Conservation (phyloP, 2,329 filamentous ascomycete genomes). For the Ascochyta viciae-villosae region DNA sequence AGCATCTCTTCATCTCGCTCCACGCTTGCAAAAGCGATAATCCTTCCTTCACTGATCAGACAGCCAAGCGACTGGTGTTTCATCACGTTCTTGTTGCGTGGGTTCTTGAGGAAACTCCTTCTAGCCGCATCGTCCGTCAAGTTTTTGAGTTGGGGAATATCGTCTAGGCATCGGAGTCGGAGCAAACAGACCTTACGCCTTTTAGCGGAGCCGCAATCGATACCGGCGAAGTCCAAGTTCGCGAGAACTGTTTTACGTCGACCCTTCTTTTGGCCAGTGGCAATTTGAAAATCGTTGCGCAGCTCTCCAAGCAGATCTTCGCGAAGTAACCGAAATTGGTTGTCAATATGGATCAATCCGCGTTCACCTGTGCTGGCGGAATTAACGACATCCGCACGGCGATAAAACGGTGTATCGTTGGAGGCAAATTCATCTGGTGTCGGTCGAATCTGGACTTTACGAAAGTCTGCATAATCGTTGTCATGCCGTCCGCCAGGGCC, state of each 20-base stretch:
- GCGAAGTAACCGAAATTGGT: conserved; percentile 73
- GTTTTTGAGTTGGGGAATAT: conserved; percentile 54
- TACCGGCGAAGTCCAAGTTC: conserved; percentile 47
- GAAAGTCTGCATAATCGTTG: conserved; percentile 71
- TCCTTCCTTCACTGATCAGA: conserved; percentile 58
- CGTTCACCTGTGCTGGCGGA: conserved; percentile 50
- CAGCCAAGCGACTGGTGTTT: conserved; percentile 69
- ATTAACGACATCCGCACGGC: conserved; percentile 59
- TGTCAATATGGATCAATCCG: conserved; percentile 65
- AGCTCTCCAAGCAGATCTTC: conserved; percentile 75
- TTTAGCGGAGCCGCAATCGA: conserved; percentile 49
- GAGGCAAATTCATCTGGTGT: conserved; percentile 70
- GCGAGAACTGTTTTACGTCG: conserved; percentile 51
- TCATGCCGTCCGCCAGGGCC: conserved; percentile 73
- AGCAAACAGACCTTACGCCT: conserved; percentile 47
- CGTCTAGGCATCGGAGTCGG: conserved; percentile 51
- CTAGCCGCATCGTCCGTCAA: conserved; percentile 42
- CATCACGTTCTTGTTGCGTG: conserved; percentile 58
- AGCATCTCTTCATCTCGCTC: conserved; percentile 61
- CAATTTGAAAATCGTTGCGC: conserved; percentile 64
- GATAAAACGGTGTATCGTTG: conserved; percentile 61
- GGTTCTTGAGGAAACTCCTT: conserved; percentile 54
- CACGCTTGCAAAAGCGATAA: conserved; percentile 68
- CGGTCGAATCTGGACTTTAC: conserved; percentile 68
- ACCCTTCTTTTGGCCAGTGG: conserved; percentile 58